Conservation (phyloP, 192 early-diverging fungal genomes). For the Chytriomyces sp. region DNA sequence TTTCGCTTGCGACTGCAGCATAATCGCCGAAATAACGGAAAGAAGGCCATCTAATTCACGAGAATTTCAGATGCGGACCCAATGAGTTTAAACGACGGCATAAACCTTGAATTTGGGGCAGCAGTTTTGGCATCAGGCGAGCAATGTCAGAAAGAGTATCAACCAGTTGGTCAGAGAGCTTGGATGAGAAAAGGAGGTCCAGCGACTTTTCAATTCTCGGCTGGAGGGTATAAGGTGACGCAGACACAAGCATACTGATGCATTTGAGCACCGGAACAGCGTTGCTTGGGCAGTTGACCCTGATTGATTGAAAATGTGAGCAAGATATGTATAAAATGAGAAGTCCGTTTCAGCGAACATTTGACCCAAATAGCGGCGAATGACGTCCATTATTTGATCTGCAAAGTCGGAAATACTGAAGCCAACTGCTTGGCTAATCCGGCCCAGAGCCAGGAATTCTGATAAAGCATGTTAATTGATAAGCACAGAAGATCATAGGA, state of each 20-base stretch:
- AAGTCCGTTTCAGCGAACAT: constrained; percentile 32
- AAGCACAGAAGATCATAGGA: neutral
- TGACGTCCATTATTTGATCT: constrained; percentile 65
- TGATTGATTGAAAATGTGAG: constrained; percentile 41
- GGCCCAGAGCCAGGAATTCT: constrained; percentile 75
- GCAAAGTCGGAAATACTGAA: constrained; percentile 71
- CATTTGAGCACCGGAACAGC: constrained; percentile 70
- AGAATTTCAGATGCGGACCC: constrained; percentile 43
- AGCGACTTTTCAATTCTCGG: constrained; percentile 74
- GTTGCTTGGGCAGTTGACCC: constrained; percentile 25
- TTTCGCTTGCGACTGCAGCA: constrained; percentile 60
- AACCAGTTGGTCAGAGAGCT: constrained; percentile 63
- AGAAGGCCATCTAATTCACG: constrained; percentile 67
- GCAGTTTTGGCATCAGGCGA: constrained; percentile 70
- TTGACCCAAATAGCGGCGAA: constrained; percentile 68
- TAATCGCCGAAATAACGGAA: constrained; percentile 69
- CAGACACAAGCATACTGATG: constrained; percentile 69
- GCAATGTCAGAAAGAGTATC: constrained; percentile 70
- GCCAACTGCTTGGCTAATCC: constrained; percentile 72
- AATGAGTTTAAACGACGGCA: constrained; percentile 62
- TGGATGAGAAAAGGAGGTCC: constrained; percentile 81
- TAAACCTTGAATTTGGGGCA: constrained; percentile 74
- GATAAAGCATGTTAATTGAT: neutral
- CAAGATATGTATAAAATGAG: neutral
- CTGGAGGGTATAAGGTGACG: constrained; percentile 74